Evolutionary conservation across 176 grass and related monocot species (phyloP), one percentile per base, ranked within the genome.

Genomic region (Hsuehochloa calcarea): DNA sequence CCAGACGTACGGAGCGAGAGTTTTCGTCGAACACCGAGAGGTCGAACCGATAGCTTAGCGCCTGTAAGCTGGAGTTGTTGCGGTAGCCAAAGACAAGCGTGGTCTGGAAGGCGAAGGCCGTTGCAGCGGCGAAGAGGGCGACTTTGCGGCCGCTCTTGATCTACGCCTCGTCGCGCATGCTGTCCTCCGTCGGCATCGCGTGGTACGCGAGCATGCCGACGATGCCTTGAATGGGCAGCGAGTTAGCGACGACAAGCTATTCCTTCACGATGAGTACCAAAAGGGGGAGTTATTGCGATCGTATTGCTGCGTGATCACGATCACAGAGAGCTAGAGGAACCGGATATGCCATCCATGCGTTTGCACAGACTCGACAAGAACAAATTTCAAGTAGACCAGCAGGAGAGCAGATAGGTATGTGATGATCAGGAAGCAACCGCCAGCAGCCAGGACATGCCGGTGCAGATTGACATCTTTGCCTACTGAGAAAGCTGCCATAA

Each of bases 61-160:
- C 49, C 37, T 10, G 51, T 47, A 78, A 68, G 7, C 12, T 58
- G 64, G 63, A 43, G 65, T 85, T 85, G 74, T 35, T 85, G 26
- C 78, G 51, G 64, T 68, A 70, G 17, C 83, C 83, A 22, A 85
- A 78, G 0, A 85, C 50, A 38, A 85, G 65, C 25, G 74, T 37
- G 6, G 83, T 78, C 83, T 85, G 83, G 50, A 85, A 64, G 8
- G 74, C 74, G 65, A 85, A 85, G 17, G 83, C 49, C 38, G 83
- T 70, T 23, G 78, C 78, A 0, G 78, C 51, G 16, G 85, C 78
- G 62, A 87, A 65, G 17, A 87, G 60, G 6, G 85, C 78, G 0
- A 87, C 78, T 45, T 82, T 82, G 71, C 70, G 62, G 20, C 44
- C 78, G 49, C 56, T 87, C 49, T 87, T 80, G 34, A 87, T 71